Percentiles rank a stretch among this genome's conserved stretches.
These are phyloP conservation scores for Microbotryomycetes sp. DNA, from an alignment of 1,284 basidiomycete species.

Conservation along the genomic window DNA sequence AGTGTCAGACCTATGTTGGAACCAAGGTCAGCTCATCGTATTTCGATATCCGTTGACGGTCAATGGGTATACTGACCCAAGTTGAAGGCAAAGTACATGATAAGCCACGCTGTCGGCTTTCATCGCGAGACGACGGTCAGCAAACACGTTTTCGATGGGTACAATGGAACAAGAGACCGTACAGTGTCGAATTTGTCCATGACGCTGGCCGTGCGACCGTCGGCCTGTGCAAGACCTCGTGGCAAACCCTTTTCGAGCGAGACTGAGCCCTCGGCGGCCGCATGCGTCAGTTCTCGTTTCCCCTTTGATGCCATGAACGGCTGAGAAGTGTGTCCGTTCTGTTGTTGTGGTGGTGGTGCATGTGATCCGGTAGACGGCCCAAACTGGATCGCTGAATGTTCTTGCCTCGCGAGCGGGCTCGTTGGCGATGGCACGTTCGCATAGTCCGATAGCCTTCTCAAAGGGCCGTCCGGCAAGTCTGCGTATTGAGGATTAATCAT, in stretches of 20 bases:
- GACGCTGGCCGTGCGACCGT: not conserved
- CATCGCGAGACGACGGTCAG: no score
- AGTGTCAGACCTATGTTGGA: slow-evolving; percentile 56
- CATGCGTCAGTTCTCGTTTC: not conserved
- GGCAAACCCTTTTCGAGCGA: not conserved
- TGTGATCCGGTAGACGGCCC: not conserved
- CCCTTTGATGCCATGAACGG: not conserved
- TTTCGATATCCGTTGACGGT: not conserved
- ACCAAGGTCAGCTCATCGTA: not conserved
- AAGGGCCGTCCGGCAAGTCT: not conserved
- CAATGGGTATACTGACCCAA: slow-evolving; percentile 44
- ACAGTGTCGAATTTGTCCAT: not conserved
- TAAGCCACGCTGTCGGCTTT: slow-evolving; percentile 52
- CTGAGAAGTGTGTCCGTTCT: no score
- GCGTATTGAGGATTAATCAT: slow-evolving; percentile 29
- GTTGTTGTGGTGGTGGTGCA: no score
- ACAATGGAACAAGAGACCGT: not conserved
- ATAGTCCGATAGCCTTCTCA: not conserved
- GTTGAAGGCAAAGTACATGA: slow-evolving; percentile 80
- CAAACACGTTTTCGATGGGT: no score
- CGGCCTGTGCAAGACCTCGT: not conserved
- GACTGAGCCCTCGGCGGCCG: not conserved
- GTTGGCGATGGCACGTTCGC: not conserved
- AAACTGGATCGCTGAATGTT: not conserved
- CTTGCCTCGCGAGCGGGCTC: not conserved